Conservation (phyloP, 2,329 filamentous ascomycete species). For the Ceratocystis colombiana region DNA sequence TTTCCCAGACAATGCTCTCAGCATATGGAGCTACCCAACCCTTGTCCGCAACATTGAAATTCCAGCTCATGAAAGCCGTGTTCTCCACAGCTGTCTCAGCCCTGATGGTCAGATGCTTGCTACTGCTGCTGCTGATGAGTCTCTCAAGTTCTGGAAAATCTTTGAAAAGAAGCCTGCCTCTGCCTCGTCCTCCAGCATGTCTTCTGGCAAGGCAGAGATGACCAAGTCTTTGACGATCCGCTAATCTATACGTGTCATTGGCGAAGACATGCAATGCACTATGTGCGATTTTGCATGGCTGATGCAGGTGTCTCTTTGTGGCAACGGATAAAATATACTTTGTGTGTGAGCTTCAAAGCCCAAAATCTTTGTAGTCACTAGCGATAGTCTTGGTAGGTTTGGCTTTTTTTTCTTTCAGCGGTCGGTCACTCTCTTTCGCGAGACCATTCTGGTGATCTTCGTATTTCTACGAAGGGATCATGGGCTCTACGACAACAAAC, state of each 20-base stretch:
- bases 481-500: constrained; percentile 4
- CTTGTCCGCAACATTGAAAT: constrained; percentile 97
- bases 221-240: constrained; percentile 93
- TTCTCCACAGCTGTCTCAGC: constrained; percentile 92
- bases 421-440: not conserved
- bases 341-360: not conserved
- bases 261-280: not conserved
- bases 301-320: constrained; percentile 1
- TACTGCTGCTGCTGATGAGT: constrained; percentile 91
- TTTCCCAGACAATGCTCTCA: constrained; percentile 97
- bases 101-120: constrained; percentile 97
- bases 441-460: not conserved
- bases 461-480: not conserved
- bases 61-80: constrained; percentile 89
- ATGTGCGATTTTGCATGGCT: not conserved
- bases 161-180: constrained; percentile 95
- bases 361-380: not conserved
- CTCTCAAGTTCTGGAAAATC: constrained; percentile 99
- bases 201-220: constrained; percentile 71
- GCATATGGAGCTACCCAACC: constrained; percentile 98
- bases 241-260: constrained; percentile 35
- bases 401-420: not conserved
- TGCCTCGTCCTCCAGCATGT: constrained; percentile 53
- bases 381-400: constrained; percentile 8
- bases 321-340: not conserved